Conservation (phyloP, 306 rosid genomes). For the Glycine soja region DNA sequence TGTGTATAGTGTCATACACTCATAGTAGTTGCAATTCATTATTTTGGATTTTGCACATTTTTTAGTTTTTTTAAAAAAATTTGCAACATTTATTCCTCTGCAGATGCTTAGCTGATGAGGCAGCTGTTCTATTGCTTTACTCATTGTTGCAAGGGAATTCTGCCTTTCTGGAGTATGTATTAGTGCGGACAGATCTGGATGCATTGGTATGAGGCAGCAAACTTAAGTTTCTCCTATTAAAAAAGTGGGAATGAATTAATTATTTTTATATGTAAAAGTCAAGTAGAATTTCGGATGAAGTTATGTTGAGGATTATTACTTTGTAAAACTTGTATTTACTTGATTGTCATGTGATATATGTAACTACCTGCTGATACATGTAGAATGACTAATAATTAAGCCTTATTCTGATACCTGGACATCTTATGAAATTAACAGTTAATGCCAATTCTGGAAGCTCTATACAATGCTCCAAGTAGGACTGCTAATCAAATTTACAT, state of each 20-base stretch:
- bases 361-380: conserved; percentile 14
- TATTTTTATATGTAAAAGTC: conserved; percentile 34
- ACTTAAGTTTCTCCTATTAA: conserved; percentile 41
- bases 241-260: conserved; percentile 31
- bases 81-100: conserved; percentile 41
- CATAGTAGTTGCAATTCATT: conserved; percentile 23
- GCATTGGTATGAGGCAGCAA: conserved; percentile 77
- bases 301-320: conserved; percentile 14
- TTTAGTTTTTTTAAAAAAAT: conserved; percentile 8
- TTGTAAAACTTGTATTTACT: conserved; percentile 30
- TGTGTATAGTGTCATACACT: neutral
- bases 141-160: conserved; percentile 94
- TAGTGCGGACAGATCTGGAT: conserved; percentile 99
- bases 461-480: conserved; percentile 84
- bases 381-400: conserved; percentile 23
- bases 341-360: conserved; percentile 39
- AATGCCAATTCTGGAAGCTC: conserved; percentile 95
- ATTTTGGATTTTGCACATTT: conserved; percentile 27
- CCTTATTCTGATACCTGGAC: conserved; percentile 40
- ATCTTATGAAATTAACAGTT: conserved; percentile 70
- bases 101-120: conserved; percentile 94
- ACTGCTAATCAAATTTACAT: conserved; percentile 96
- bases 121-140: conserved; percentile 92
- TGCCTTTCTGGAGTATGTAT: conserved; percentile 91
- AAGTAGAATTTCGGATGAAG: conserved; percentile 16